Conservation (phyloP, 2,329 filamentous ascomycete species). For the Neofusicoccum cordaticola region DNA sequence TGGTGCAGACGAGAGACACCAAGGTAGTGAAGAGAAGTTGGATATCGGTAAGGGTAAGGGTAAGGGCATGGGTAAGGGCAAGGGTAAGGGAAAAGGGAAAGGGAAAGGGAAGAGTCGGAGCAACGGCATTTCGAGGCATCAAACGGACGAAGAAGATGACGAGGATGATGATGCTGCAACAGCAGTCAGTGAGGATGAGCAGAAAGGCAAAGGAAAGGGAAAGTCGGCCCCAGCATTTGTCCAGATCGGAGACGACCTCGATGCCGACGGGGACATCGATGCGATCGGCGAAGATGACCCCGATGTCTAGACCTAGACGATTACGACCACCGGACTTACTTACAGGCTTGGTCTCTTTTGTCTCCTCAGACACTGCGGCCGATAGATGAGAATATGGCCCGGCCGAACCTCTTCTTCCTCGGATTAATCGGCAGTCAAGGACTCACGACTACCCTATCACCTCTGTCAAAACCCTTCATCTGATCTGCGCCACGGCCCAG, state of each 20-base stretch:
- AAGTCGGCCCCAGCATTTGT: slow-evolving; percentile 23
- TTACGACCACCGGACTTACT: neutral
- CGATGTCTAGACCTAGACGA: neutral
- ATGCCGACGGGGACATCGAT: slow-evolving; percentile 23
- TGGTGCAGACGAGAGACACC: neutral
- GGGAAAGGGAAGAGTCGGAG: neutral
- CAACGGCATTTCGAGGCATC: neutral
- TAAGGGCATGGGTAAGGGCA: slow-evolving; percentile 20
- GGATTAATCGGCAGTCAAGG: too few species aligned
- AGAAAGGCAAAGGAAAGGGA: slow-evolving; percentile 28
- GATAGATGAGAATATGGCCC: too few species aligned
- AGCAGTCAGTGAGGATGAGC: slow-evolving; percentile 20
- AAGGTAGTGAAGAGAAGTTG: neutral
- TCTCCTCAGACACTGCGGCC: too few species aligned
- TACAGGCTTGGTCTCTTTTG: too few species aligned
- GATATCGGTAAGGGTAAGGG: slow-evolving; percentile 23
- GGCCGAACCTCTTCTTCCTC: too few species aligned
- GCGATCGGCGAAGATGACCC: slow-evolving; percentile 16
- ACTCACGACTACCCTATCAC: too few species aligned
- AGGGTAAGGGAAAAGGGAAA: slow-evolving; percentile 17
- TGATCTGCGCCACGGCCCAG: too few species aligned
- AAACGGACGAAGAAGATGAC: slow-evolving; percentile 20
- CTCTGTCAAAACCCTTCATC: too few species aligned
- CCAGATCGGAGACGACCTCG: slow-evolving; percentile 32
- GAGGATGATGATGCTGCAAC: slow-evolving; percentile 21